Evolutionary conservation across 2,329 filamentous ascomycete species (phyloP).

Genomic region (Bisporella sp.): DNA sequence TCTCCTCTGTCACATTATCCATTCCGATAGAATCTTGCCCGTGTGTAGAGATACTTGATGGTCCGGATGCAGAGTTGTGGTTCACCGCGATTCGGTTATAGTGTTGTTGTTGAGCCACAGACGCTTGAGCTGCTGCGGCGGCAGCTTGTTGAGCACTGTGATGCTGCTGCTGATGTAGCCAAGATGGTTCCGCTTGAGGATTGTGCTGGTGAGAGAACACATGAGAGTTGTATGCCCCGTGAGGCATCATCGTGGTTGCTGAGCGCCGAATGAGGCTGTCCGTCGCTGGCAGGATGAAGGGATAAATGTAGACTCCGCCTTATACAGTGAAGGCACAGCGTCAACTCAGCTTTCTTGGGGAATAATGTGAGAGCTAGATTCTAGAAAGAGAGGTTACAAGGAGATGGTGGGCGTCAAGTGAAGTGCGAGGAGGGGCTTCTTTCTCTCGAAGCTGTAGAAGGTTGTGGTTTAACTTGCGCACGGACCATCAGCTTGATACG

Average conservation of each 20-base stretch:
- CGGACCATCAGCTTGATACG: too few species aligned
- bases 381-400: too few species aligned
- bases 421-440: too few species aligned
- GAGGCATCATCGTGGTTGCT: constrained; percentile 44
- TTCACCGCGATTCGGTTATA: constrained; percentile 68
- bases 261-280: too few species aligned
- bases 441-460: too few species aligned
- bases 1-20: constrained; percentile 75
- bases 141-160: constrained; percentile 33
- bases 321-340: too few species aligned
- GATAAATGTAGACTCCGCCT: too few species aligned
- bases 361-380: too few species aligned
- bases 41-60: constrained; percentile 36
- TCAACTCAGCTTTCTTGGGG: too few species aligned
- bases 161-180: constrained; percentile 50
- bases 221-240: constrained; percentile 41
- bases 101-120: constrained; percentile 41
- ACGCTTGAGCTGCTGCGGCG: constrained; percentile 25
- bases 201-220: constrained; percentile 59
- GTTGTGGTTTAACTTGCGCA: too few species aligned
- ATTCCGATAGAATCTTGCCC: constrained; percentile 53
- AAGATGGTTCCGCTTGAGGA: constrained; percentile 53
- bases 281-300: too few species aligned
- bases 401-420: too few species aligned
- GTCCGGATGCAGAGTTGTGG: constrained; percentile 40